phyloP scores from a whole-genome alignment of 441 rosid genomes.

The Pelargonium australe region DNA sequence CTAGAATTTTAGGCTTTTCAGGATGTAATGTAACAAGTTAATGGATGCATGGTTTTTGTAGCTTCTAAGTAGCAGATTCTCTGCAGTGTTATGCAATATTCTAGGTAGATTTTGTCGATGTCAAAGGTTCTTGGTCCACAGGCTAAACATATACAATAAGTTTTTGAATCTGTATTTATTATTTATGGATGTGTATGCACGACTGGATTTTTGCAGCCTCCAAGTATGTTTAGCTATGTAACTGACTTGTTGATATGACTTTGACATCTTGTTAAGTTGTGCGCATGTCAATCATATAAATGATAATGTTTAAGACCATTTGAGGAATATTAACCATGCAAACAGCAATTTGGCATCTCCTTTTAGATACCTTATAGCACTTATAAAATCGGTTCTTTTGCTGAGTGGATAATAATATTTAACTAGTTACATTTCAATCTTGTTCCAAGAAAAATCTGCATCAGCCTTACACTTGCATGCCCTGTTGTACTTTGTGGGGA shows the following conservation, averaged over 20 bases:
- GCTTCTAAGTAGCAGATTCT: not conserved
- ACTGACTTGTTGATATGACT: no score
- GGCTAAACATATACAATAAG: slow-evolving; percentile 51
- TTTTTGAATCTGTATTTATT: no score
- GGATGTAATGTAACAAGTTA: not conserved
- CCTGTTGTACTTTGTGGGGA: not conserved
- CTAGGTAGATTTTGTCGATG: slow-evolving; percentile 59
- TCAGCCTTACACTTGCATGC: not conserved
- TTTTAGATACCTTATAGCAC: no score
- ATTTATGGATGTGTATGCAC: no score
- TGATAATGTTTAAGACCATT: no score
- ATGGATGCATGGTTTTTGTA: not conserved
- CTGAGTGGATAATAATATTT: not conserved
- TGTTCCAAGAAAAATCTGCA: not conserved
- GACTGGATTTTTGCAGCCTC: no score
- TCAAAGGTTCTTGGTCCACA: slow-evolving; percentile 78
- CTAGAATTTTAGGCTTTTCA: not conserved
- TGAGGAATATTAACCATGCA: no score
- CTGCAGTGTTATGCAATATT: no score
- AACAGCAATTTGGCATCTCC: no score
- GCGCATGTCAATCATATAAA: no score
- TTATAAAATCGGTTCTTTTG: not conserved
- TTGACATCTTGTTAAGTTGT: no score
- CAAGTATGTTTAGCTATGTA: no score
- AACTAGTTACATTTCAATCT: not conserved